Evolutionary conservation across 2,329 filamentous ascomycete species (phyloP), one percentile per base, ranked within the genome.

Genomic region (Arthrobotrys megalospora): DNA sequence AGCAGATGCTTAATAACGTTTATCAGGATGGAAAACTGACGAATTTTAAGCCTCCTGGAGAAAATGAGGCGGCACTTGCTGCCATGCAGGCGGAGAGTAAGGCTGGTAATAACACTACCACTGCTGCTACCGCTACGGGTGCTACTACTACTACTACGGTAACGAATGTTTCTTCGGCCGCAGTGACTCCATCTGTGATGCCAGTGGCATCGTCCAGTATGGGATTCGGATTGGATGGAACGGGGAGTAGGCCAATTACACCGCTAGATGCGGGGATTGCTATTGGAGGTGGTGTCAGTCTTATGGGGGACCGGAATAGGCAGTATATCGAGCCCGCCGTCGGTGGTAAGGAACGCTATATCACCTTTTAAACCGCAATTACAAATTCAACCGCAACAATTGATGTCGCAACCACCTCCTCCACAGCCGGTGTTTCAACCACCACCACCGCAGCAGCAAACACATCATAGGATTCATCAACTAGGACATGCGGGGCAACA

Each of bases 1-100:
- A 96, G 82, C 87, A 90, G 41, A 96, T 96, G 86, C 88, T 98
- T 58, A 90, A 94, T 83, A 93, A 97, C 81, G 93, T 98, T 6
- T 97, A 97, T 84, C 87, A 84, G 82, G 89, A 86, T 86, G 92
- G 85, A 78, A 88, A 85, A 81, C 89, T 87, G 82, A 88, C 84
- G 82, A 87, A 87, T 38, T 91, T 88, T 83, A 88, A 88, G 76
- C 87, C 88, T 3, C 89, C 89, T 10, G 80, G 82, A 7, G 85
- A 84, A 71, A 82, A 80, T 7, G 70, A 72, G 28, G 70, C 63
- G 6, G 72, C 66, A 10, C 28, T 75, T 14, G 68, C 73, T 11
- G 72, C 65, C 7, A 32, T 63, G 11, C 58, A 72, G 45, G 76
- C 68, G 12, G 76, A 73, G 32, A 50, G 12, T 19, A 72, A 68